Evolutionary conservation across 2,329 filamentous ascomycete genomes (phyloP).

Genomic region (Pseudogymnoascus sp.): DNA sequence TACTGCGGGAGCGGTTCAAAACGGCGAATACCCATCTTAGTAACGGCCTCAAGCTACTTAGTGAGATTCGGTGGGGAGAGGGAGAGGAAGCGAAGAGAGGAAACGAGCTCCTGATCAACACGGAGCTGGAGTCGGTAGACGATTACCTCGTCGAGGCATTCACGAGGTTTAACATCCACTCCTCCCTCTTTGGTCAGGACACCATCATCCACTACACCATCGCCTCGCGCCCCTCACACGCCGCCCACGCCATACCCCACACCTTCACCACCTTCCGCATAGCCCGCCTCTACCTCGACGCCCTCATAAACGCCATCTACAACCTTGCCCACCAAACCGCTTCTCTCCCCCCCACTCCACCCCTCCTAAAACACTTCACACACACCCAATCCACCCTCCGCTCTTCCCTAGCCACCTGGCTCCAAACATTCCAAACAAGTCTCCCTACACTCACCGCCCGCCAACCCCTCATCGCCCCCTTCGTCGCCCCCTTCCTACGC

Average conservation of each 20-base stretch:
- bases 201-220: neutral
- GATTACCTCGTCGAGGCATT: conserved; percentile 38
- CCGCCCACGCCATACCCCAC: neutral
- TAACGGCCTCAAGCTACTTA: conserved; percentile 35
- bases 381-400: neutral
- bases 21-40: conserved; percentile 34
- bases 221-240: neutral
- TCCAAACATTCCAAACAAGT: conserved; percentile 10
- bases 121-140: conserved; percentile 28
- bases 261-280: conserved; percentile 8
- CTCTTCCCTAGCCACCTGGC: conserved; percentile 11
- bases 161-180: conserved; percentile 24
- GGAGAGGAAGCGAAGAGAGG: neutral
- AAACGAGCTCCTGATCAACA: conserved; percentile 8
- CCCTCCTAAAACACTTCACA: neutral
- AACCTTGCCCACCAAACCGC: neutral
- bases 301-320: neutral
- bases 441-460: neutral
- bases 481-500: conserved; percentile 27
- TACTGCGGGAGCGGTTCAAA: conserved; percentile 37
- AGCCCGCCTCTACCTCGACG: neutral
- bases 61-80: conserved; percentile 14
- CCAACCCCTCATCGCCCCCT: conserved; percentile 11
- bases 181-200: conserved; percentile 23
- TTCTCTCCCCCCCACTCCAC: neutral